A percentile compares a stretch with the other conserved stretches of the same genome.
These are phyloP conservation scores for Mortierella alpina DNA, from an alignment of 192 early-diverging fungal genomes.

Conservation along the genomic window DNA sequence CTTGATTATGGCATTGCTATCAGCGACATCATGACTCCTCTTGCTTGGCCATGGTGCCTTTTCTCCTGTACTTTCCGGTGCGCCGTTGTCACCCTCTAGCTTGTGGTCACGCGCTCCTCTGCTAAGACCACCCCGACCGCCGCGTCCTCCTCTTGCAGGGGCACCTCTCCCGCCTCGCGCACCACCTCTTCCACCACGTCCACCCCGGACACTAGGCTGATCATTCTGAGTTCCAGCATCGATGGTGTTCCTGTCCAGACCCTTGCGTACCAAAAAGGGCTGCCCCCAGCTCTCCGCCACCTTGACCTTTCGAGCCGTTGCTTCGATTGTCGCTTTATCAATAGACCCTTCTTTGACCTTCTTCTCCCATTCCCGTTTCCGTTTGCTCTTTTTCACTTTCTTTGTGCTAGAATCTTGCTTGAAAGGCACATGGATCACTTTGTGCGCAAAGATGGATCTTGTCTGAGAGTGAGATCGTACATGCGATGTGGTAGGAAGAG, in stretches of 20 bases:
- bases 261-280: slow-evolving; percentile 30
- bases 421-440: slow-evolving; percentile 32
- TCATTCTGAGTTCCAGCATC: slow-evolving; percentile 10
- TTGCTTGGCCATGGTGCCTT: background rate
- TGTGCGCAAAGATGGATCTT: slow-evolving; percentile 41
- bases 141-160: slow-evolving; percentile 3
- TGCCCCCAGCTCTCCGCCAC: slow-evolving; percentile 39
- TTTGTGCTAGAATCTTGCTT: background rate
- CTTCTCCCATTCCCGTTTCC: slow-evolving; percentile 52
- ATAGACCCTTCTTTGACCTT: slow-evolving; percentile 39
- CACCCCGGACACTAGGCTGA: background rate
- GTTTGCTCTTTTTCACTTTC: slow-evolving; percentile 28
- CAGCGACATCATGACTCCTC: background rate
- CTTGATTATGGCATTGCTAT: background rate
- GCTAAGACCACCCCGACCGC: slow-evolving; percentile 6
- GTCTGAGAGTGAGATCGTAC: slow-evolving; percentile 9
- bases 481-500: too few relatives aligned
- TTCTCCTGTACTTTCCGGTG: background rate
- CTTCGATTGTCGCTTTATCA: slow-evolving; percentile 3
- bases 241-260: slow-evolving; percentile 29
- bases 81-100: background rate
- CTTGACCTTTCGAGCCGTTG: slow-evolving; percentile 34
- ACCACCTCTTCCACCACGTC: slow-evolving; percentile 10
- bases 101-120: too few relatives aligned
- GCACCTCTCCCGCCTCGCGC: slow-evolving; percentile 5